Evolutionary conservation across 176 grass and related monocot genomes (phyloP).

Genomic region (maize (Zea mays)): DNA sequence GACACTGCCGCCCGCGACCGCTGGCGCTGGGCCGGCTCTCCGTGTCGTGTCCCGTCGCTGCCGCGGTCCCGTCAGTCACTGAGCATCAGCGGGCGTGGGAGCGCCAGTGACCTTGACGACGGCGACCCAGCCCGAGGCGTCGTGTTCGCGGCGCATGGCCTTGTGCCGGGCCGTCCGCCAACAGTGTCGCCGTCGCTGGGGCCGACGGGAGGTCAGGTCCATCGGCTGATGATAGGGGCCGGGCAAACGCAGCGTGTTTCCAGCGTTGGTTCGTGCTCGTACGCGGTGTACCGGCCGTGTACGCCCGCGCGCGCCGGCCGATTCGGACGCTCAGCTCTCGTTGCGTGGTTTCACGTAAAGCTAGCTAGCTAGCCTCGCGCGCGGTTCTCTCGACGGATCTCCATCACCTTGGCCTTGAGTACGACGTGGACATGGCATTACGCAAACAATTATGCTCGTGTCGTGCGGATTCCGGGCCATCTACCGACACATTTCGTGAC

Average conservation of each 20-base stretch:
- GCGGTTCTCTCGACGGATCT: neutral
- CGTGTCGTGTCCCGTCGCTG: conserved; percentile 23
- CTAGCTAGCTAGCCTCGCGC: neutral
- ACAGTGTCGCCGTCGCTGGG: conserved; percentile 45
- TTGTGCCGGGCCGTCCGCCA: conserved; percentile 37
- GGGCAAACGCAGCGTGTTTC: neutral
- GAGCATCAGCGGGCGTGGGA: neutral
- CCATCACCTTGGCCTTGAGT: neutral
- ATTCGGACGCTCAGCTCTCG: neutral
- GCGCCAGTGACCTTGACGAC: conserved; percentile 39
- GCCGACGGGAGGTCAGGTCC: neutral
- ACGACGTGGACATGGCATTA: conserved; percentile 26
- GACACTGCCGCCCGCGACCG: neutral
- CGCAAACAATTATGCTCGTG: conserved; percentile 34
- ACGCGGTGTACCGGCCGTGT: conserved; percentile 1
- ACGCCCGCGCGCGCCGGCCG: neutral
- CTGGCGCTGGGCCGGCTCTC: neutral
- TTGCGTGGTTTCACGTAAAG: conserved; percentile 10
- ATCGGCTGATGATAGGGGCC: neutral
- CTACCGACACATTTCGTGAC: conserved; percentile 28
- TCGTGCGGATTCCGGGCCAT: conserved; percentile 29
- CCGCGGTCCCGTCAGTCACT: conserved; percentile 2
- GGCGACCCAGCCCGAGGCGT: conserved; percentile 37
- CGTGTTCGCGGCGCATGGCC: conserved; percentile 45
- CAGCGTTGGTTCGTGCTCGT: conserved; percentile 1